phyloP scores from a whole-genome alignment of 1,139 yeast genomes.

The Blastobotrys persicus region DNA sequence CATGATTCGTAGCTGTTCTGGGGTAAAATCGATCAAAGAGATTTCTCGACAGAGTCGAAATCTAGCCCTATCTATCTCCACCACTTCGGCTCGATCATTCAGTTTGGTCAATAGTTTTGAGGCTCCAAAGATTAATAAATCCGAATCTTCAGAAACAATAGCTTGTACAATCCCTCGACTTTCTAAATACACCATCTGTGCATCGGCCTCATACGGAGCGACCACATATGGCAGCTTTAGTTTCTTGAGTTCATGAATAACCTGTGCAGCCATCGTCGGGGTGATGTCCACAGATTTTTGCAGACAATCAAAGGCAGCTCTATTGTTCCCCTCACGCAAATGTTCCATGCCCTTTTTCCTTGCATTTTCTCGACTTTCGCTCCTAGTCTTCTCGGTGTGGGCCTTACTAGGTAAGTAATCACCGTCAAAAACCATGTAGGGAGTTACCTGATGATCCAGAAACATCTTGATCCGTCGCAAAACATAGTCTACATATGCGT shows the following conservation, averaged over 20 bases:
- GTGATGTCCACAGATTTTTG: constrained; percentile 85
- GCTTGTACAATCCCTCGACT: constrained; percentile 74
- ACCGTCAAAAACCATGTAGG: constrained; percentile 93
- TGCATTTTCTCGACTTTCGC: constrained; percentile 25
- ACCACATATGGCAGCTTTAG: constrained; percentile 69
- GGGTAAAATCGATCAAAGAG: constrained; percentile 46
- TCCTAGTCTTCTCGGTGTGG: constrained; percentile 66
- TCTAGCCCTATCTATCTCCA: constrained; percentile 54
- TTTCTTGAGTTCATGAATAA: constrained; percentile 66
- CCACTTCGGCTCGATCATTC: constrained; percentile 66
- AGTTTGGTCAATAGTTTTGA: constrained; percentile 71
- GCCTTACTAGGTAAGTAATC: constrained; percentile 78
- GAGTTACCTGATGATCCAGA: constrained; percentile 63
- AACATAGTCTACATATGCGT: constrained; percentile 42
- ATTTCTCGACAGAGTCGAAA: constrained; percentile 40
- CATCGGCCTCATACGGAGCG: constrained; percentile 98
- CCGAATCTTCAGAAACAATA: constrained; percentile 92
- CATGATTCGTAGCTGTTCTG: constrained; percentile 63
- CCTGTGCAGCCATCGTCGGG: constrained; percentile 84
- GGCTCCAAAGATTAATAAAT: constrained; percentile 87
- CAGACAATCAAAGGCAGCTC: constrained; percentile 60
- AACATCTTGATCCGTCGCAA: constrained; percentile 66
- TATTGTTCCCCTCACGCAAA: constrained; percentile 46
- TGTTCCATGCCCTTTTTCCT: constrained; percentile 27
- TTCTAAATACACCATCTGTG: constrained; percentile 92